Conservation (phyloP, 192 early-diverging fungal genomes). For the Nowakowskiella sp. region DNA sequence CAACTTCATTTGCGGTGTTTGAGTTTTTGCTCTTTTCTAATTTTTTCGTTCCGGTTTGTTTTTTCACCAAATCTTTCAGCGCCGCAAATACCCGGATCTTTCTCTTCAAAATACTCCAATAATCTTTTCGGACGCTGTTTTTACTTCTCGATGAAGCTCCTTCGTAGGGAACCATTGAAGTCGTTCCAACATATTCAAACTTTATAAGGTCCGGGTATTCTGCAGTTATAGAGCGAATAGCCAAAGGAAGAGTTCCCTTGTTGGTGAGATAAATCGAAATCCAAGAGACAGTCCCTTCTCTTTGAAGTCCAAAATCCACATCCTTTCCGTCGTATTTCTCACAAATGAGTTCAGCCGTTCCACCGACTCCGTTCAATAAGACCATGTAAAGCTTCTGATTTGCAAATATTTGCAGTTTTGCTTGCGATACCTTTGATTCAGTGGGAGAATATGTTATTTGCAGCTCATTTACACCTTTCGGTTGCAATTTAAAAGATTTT, state of each 20-base stretch:
- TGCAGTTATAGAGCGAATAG: conserved; percentile 37
- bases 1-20: not conserved
- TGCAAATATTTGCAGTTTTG: conserved; percentile 41
- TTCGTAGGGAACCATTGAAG: conserved; percentile 44
- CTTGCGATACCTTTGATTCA: conserved; percentile 29
- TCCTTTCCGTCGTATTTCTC: conserved; percentile 48
- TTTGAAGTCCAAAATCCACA: conserved; percentile 45
- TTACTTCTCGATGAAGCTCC: conserved; percentile 15
- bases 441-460: conserved; percentile 40
- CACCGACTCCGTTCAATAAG: conserved; percentile 33
- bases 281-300: conserved; percentile 47
- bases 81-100: conserved; percentile 41
- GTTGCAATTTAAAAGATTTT: conserved; percentile 30
- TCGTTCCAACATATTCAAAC: conserved; percentile 38
- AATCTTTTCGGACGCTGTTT: conserved; percentile 28
- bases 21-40: not conserved
- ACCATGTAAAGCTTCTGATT: conserved; percentile 50
- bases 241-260: conserved; percentile 47
- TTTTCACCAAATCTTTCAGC: conserved; percentile 26
- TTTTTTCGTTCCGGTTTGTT: conserved; percentile 10
- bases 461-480: conserved; percentile 39
- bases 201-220: conserved; percentile 35
- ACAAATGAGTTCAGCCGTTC: conserved; percentile 46
- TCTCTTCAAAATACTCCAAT: conserved; percentile 45
- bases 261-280: conserved; percentile 44